Base-by-base conservation (phyloP, 2,329 filamentous ascomycete genomes). In the Microascus cirrosus region DNA sequence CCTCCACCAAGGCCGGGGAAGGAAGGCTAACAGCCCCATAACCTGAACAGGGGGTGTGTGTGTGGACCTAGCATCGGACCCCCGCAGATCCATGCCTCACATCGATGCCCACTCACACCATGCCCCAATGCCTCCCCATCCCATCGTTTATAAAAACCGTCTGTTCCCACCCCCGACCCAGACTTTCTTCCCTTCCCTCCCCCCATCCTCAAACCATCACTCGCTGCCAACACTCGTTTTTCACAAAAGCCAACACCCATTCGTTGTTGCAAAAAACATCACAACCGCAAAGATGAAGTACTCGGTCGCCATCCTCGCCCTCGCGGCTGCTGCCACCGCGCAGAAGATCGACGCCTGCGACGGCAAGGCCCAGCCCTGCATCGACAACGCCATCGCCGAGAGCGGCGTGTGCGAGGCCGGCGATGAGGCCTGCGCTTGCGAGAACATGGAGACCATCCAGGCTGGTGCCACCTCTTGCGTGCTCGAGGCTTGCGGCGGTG, bases 361-460 rank as follows among this genome's bases (percentile, higher is more conserved):
- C 39, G 39, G 39, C 39, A 45, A 45, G 39, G 39, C 39, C 39
- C 39, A 45, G 39, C 8, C 8, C 5, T 45, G 63, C 59, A 56
- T 65, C 45, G 35, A 24, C 28, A 51, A 63, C 10, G 62, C 62
- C 53, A 60, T 59, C 24, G n/a, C 54, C 54, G 58, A 56, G 18
- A 60, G 59, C 24, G 62, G 59, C 59, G 32, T 34, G 22, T 65
- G 63, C 61, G 59, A 54, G 25, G 36, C 32, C 12, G 60, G 60
- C 25, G 62, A 65, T 54, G 60, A 55, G 59, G n/a, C 54, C 24
- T 64, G 63, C 62, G 58, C 58, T 22, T 65, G 63, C 59, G 58
- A 58, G 7, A 61, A 63, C 62, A 59, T 62, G 58, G 60, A 54
- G 42, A 58, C 59, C 56, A 62, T 65, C 59, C 58, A 58, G 42